phyloP scores from a whole-genome alignment of 73 alveolate species.

The Paramecium biaurelia region DNA sequence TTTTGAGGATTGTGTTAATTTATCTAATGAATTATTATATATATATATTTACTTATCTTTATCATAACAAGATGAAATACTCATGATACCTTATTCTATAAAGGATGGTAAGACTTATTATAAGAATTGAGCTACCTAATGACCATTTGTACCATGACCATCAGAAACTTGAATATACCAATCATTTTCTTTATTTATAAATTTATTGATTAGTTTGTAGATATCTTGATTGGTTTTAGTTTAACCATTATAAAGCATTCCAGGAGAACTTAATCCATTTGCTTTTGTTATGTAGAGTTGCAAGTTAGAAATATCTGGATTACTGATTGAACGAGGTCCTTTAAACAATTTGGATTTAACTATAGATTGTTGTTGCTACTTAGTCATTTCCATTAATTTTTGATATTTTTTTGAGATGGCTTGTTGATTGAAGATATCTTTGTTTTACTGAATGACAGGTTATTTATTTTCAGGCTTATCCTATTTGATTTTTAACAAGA shows the following conservation, averaged over 20 bases:
- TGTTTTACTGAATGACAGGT: not conserved
- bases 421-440: conserved; percentile 21
- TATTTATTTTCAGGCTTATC: conserved; percentile 7
- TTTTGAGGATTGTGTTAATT: not conserved
- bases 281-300: not conserved
- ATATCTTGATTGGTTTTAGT: conserved; percentile 53
- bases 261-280: conserved; percentile 11
- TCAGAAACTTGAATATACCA: conserved; percentile 52
- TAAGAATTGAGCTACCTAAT: conserved; percentile 26
- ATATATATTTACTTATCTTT: conserved; percentile 11
- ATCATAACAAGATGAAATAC: not conserved
- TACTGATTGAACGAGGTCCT: conserved; percentile 47
- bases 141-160: conserved; percentile 65
- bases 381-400: not conserved
- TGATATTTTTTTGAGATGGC: not conserved
- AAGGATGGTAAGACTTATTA: conserved; percentile 15
- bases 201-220: conserved; percentile 13
- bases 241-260: conserved; percentile 41
- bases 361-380: not conserved
- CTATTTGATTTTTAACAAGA: not conserved
- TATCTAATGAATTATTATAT: not conserved
- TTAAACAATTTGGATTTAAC: not conserved
- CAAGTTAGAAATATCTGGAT: conserved; percentile 27
- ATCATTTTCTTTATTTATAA: conserved; percentile 36
- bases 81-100: conserved; percentile 24